phyloP scores from a whole-genome alignment of 305 asterid genomes.

The Fraxinus angustifolia region DNA sequence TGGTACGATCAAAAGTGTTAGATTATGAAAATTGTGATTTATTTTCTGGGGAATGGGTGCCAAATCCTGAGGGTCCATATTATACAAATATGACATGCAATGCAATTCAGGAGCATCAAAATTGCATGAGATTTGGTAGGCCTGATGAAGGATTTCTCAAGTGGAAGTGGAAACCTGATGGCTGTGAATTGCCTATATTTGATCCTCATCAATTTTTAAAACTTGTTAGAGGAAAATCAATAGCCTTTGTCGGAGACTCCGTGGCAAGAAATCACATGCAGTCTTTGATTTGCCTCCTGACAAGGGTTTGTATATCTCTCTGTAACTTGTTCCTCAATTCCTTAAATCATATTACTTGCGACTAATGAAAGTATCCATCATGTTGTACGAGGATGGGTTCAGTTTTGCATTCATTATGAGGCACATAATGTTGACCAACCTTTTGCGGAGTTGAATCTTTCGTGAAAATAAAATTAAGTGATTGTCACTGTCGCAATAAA shows the following conservation, averaged over 20 bases:
- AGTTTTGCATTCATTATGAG: not conserved
- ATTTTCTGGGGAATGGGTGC: slow-evolving; percentile 77
- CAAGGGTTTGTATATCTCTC: not conserved
- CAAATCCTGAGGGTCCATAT: slow-evolving; percentile 56
- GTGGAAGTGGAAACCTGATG: slow-evolving; percentile 88
- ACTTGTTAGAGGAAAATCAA: slow-evolving; percentile 59
- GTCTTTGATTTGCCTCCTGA: slow-evolving; percentile 71
- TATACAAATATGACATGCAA: slow-evolving; percentile 64
- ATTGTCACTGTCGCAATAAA: too few species aligned
- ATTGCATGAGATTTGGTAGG: slow-evolving; percentile 72
- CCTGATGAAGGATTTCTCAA: slow-evolving; percentile 63
- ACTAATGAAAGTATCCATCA: not conserved
- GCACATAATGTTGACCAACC: not conserved
- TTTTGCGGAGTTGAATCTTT: too few species aligned
- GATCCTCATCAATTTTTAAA: slow-evolving; percentile 53
- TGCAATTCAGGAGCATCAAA: slow-evolving; percentile 78
- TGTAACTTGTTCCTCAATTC: not conserved
- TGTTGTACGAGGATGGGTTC: not conserved
- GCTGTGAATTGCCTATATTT: slow-evolving; percentile 57
- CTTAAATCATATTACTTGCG: not conserved
- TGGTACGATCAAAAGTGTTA: slow-evolving; percentile 24
- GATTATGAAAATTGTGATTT: slow-evolving; percentile 48
- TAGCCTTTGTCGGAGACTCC: slow-evolving; percentile 88
- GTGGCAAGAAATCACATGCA: slow-evolving; percentile 88
- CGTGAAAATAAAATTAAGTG: too few species aligned